These are phyloP conservation scores for Fragilariopsis cylindrus DNA, from an alignment of 108 stramenopile species.

Conservation along the genomic window DNA sequence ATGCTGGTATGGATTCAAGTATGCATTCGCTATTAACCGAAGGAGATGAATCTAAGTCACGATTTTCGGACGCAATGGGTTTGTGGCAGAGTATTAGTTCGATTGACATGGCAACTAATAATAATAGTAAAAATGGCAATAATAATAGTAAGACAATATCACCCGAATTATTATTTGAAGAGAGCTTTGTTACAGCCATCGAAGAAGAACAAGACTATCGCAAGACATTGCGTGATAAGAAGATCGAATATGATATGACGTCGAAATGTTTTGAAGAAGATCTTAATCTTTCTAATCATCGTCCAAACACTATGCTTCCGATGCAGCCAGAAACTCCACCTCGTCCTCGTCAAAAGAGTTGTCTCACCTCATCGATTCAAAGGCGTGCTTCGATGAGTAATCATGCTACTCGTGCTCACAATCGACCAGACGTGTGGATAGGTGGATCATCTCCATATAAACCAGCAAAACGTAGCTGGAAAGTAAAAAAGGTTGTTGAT, in stretches of 20 bases:
- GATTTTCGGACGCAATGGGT: background rate
- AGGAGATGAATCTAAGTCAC: background rate
- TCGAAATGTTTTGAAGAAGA: background rate
- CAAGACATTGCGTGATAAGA: background rate
- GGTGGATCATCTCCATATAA: background rate
- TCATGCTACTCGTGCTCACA: background rate
- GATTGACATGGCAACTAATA: background rate
- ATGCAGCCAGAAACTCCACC: background rate
- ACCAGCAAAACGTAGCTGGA: slow-evolving; percentile 4
- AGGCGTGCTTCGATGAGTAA: too few species aligned
- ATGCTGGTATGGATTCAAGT: background rate
- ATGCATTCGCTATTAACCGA: background rate
- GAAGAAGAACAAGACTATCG: background rate
- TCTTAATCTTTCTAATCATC: background rate
- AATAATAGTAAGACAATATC: background rate
- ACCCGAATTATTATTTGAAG: background rate
- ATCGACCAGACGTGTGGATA: slow-evolving; percentile 7
- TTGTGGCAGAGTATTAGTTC: background rate
- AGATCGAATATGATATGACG: background rate
- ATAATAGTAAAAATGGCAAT: background rate
- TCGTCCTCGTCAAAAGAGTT: background rate
- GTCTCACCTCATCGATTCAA: too few species aligned
- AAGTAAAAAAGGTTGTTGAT: background rate
- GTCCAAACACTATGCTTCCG: background rate
- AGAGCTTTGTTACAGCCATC: background rate